Conservation (phyloP, 805 yeast species). For the Suhomyces sp. region DNA sequence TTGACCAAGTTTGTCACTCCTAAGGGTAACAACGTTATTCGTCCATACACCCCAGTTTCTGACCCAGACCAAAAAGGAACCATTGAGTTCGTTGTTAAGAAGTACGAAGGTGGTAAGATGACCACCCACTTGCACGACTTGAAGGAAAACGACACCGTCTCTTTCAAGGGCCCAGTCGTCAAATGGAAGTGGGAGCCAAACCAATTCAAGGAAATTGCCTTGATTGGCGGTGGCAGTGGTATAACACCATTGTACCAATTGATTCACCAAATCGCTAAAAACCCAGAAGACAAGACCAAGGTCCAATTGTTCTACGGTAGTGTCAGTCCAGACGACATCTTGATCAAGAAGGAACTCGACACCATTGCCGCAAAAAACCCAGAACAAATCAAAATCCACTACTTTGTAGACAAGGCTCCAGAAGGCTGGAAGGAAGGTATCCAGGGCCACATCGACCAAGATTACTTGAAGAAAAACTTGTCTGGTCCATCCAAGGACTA, state of each 20-base stretch:
- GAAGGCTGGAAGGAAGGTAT: constrained; percentile 50
- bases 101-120: constrained; percentile 82
- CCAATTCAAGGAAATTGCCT: constrained; percentile 71
- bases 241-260: constrained; percentile 94
- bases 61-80: constrained; percentile 68
- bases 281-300: constrained; percentile 88
- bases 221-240: constrained; percentile 96
- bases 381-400: constrained; percentile 72
- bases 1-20: constrained; percentile 78
- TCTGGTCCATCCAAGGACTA: constrained; percentile 59
- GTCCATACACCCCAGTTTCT: constrained; percentile 87
- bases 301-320: constrained; percentile 80
- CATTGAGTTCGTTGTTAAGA: constrained; percentile 79
- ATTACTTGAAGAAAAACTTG: constrained; percentile 56
- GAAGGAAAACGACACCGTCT: constrained; percentile 73
- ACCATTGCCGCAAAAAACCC: constrained; percentile 61
- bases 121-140: constrained; percentile 67
- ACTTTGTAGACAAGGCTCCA: constrained; percentile 73
- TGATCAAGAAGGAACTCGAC: constrained; percentile 77
- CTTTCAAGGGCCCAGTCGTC: constrained; percentile 90
- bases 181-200: constrained; percentile 92
- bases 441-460: constrained; percentile 77
- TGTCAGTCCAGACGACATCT: constrained; percentile 72
- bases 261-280: constrained; percentile 66
- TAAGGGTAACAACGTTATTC: constrained; percentile 81